phyloP scores from a whole-genome alignment of 78 protist species.

The Dictyostelium brefeldianum region DNA sequence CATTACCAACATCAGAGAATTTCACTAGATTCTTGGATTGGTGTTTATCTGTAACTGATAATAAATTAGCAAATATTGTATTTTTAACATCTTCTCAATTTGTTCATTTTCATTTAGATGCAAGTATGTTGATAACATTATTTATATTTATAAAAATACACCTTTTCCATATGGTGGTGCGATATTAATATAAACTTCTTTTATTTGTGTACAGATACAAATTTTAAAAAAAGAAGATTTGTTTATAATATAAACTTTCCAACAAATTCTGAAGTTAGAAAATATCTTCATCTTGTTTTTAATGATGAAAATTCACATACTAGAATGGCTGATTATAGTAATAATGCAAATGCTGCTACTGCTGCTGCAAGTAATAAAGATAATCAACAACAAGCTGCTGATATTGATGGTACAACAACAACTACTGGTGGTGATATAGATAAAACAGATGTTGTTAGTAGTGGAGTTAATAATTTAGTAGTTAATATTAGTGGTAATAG shows the following conservation, averaged over 20 bases:
- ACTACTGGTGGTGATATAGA: no score
- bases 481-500: no score
- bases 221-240: conserved; percentile 75
- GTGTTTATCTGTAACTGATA: conserved; percentile 73
- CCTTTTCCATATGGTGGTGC: neutral
- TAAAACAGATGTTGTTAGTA: neutral
- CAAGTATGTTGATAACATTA: conserved; percentile 50
- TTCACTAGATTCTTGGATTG: conserved; percentile 77
- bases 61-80: conserved; percentile 74
- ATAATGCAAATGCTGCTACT: neutral
- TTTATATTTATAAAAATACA: neutral
- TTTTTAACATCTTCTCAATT: conserved; percentile 76
- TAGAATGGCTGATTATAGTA: neutral
- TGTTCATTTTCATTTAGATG: conserved; percentile 71
- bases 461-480: no score
- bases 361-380: neutral
- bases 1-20: conserved; percentile 74
- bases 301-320: conserved; percentile 22
- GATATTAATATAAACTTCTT: neutral
- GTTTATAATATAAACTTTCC: conserved; percentile 65
- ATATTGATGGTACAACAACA: neutral
- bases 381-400: neutral
- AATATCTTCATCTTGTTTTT: conserved; percentile 39
- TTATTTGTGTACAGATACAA: neutral
- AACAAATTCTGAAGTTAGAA: neutral